These are phyloP conservation scores for Viridothelium virens DNA, from an alignment of 495 filamentous ascomycete genomes.

Conservation along the genomic window DNA sequence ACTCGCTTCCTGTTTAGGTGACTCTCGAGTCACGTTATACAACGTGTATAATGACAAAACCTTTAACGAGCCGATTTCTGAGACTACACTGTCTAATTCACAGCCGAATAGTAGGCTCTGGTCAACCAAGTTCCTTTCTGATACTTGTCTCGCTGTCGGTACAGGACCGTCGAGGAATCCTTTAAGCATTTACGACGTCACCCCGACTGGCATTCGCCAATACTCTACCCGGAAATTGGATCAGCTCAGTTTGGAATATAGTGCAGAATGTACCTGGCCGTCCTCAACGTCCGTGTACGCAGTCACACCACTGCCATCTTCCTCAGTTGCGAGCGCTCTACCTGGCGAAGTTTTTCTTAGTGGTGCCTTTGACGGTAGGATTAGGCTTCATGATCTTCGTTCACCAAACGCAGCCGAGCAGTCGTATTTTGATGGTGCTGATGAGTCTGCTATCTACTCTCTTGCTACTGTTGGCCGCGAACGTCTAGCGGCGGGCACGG, in stretches of 20 bases:
- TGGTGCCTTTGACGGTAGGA: conserved; percentile 53
- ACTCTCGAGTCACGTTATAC: conserved; percentile 35
- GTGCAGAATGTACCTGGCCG: not conserved
- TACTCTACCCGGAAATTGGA: conserved; percentile 34
- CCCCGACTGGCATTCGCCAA: conserved; percentile 35
- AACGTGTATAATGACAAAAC: conserved; percentile 30
- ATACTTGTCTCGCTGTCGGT: conserved; percentile 44
- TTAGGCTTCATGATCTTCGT: conserved; percentile 63
- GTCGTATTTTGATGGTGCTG: conserved; percentile 49
- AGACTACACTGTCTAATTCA: conserved; percentile 31
- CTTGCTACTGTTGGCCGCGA: conserved; percentile 50
- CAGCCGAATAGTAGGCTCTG: conserved; percentile 38
- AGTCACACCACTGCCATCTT: conserved; percentile 43
- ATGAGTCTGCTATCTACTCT: conserved; percentile 51
- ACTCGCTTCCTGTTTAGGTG: conserved; percentile 28
- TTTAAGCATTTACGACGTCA: conserved; percentile 45
- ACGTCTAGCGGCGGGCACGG: conserved; percentile 50
- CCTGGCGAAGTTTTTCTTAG: conserved; percentile 51
- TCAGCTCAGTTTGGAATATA: not conserved
- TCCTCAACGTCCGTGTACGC: conserved; percentile 39
- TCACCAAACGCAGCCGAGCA: conserved; percentile 41
- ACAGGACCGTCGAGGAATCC: conserved; percentile 41
- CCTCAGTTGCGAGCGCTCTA: conserved; percentile 25
- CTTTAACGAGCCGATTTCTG: conserved; percentile 37
- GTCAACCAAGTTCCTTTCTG: conserved; percentile 45